Evolutionary conservation across 306 rosid species (phyloP).

Genomic region (Vigna hirtella): DNA sequence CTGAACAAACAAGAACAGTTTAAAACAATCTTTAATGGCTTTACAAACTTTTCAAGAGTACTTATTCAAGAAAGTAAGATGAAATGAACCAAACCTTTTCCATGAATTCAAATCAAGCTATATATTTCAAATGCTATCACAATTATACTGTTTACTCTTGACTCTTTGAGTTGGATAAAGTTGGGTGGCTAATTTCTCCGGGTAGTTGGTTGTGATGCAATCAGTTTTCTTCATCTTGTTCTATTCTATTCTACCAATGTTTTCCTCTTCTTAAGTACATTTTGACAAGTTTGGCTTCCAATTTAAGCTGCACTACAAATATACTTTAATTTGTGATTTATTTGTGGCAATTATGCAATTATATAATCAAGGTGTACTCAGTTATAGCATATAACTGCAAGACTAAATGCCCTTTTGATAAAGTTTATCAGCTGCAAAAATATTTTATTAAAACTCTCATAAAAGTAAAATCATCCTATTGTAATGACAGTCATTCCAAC

Average conservation of each 20-base stretch:
- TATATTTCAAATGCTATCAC: not conserved
- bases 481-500: not conserved
- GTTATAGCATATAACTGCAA: not conserved
- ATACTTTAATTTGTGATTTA: not conserved
- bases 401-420: not conserved
- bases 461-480: not conserved
- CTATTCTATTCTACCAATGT: not conserved
- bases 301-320: not conserved
- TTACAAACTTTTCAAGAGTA: not conserved
- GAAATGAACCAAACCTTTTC: not conserved
- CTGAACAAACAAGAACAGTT: not conserved
- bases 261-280: not conserved
- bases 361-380: too few relatives aligned
- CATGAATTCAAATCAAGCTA: not conserved
- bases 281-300: constrained; percentile 1
- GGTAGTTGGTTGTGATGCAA: not conserved
- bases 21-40: not conserved
- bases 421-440: not conserved
- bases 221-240: not conserved
- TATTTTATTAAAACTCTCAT: not conserved
- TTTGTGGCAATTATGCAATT: not conserved
- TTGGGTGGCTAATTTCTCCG: not conserved
- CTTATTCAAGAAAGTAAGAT: not conserved
- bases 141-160: not conserved
- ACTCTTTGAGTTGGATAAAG: not conserved